Base-by-base conservation (phyloP, 352 stramenopile genomes). In the Globisporangium paroecandrum region DNA sequence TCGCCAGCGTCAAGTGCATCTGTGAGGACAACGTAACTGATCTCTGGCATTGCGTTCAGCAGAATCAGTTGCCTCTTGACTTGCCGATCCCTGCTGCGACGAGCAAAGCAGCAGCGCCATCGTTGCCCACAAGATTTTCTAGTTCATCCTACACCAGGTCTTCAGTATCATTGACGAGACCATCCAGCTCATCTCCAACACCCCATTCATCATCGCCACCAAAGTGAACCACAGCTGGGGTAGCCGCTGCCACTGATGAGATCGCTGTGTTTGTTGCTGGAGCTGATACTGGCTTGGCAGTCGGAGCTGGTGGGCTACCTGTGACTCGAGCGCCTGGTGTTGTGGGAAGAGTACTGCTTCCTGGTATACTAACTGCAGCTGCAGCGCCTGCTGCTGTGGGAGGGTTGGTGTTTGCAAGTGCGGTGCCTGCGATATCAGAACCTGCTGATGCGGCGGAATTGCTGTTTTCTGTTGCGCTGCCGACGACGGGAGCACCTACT, bases 21-120 rank as follows among this genome's bases (percentile, higher is more conserved):
- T 0, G 75, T 85, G 32, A 80, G 67, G 3, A 89, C 80, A 1
- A 87, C 76, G 54, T 86, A 87, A 41, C 71, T 87, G 4, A 83
- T 61, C 36, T 86, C 57, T 0, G 78, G 81, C 68, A 83, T 68
- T 6, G 81, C 81, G 2, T 73, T 81, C 8, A 89, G 62, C 32
- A 77, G n/a, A 29, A 89, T 76, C 3, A 85, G 68, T 18, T 79
- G 15, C 41, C 82, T 85, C 36, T 70, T 2, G 67, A 36, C 10
- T 80, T 77, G 3, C 77, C 49, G 6, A 80, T 56, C 3, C 69
- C 74, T 1, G 62, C 61, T 2, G 71, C 76, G 20, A 72, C 74
- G 3, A 82, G 56, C 20, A 70, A 56, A 5, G 64, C 70, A 10
- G 77, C 59, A 7, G 66, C 65, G 0, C 38, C 69, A 3, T 68